A percentile compares a stretch with the other conserved stretches of the same genome.
These are phyloP conservation scores for Beverwykella pulmonaria DNA, from an alignment of 495 filamentous ascomycete species.

Conservation along the genomic window DNA sequence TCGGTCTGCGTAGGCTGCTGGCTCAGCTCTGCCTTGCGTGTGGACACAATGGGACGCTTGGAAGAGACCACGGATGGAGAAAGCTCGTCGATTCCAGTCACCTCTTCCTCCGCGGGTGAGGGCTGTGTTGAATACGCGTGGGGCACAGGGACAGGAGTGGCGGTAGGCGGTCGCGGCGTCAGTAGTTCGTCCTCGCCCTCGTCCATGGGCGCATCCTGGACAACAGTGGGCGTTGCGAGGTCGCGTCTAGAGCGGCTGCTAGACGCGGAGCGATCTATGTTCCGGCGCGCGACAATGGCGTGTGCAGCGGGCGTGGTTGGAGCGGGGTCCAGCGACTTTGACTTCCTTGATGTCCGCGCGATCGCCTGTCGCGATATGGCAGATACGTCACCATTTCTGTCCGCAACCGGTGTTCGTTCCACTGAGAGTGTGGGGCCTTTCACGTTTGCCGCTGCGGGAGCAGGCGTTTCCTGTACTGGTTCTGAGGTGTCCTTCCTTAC, in stretches of 20 bases:
- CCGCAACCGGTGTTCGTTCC: conserved; percentile 6
- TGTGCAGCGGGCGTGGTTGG: conserved; percentile 4
- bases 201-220: conserved; percentile 2
- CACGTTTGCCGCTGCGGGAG: neutral
- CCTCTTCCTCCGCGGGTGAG: neutral
- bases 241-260: neutral
- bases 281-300: neutral
- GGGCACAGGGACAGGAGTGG: neutral
- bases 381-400: neutral
- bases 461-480: neutral
- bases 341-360: neutral
- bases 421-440: neutral
- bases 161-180: neutral
- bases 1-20: neutral
- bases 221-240: neutral
- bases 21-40: neutral
- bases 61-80: conserved; percentile 5
- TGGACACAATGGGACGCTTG: neutral
- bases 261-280: neutral
- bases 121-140: neutral
- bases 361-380: neutral
- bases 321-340: conserved; percentile 5
- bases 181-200: conserved; percentile 29
- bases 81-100: conserved; percentile 24
- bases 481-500: neutral